A percentile compares a stretch with the other conserved stretches of the same genome.
phyloP scores from a whole-genome alignment of 2,329 filamentous ascomycete species.

The Atkinsonella texensis region DNA sequence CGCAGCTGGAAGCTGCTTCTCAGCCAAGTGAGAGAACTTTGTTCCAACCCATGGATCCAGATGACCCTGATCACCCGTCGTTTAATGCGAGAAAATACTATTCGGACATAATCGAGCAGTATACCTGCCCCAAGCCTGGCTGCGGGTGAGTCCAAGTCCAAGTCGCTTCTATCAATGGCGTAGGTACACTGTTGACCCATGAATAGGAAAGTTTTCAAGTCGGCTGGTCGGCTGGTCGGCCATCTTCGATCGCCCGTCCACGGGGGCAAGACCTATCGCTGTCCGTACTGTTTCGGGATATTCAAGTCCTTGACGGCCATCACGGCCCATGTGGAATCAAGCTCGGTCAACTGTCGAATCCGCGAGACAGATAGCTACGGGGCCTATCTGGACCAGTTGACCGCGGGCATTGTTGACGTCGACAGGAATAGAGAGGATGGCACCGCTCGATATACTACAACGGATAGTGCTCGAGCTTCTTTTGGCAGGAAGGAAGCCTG shows the following conservation, averaged over 20 bases:
- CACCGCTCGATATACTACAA: conserved; percentile 15
- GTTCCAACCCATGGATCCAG: conserved; percentile 12
- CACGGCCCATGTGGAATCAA: conserved; percentile 36
- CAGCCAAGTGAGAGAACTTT: conserved; percentile 7
- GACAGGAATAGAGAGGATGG: conserved; percentile 14
- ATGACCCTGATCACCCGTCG: conserved; percentile 33
- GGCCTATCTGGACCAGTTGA: conserved; percentile 20
- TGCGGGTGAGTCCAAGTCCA: conserved; percentile 36
- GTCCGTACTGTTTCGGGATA: conserved; percentile 30
- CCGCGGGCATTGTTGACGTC: conserved; percentile 19
- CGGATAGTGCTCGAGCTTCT: conserved; percentile 8
- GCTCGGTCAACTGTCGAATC: conserved; percentile 28
- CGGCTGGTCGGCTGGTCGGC: conserved; percentile 16
- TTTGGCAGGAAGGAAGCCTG: neutral
- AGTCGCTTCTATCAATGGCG: neutral
- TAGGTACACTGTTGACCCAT: neutral
- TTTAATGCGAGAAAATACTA: conserved; percentile 39
- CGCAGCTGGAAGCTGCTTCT: conserved; percentile 10
- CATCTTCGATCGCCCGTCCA: conserved; percentile 36
- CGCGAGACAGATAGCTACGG: conserved; percentile 26
- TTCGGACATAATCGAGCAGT: conserved; percentile 29
- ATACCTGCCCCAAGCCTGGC: conserved; percentile 37
- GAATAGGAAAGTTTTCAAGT: conserved; percentile 29
- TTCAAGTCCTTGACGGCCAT: conserved; percentile 32
- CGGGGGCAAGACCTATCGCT: conserved; percentile 21